These are phyloP conservation scores for Petunia secreta DNA, from an alignment of 257 asterid species.

Conservation along the genomic window DNA sequence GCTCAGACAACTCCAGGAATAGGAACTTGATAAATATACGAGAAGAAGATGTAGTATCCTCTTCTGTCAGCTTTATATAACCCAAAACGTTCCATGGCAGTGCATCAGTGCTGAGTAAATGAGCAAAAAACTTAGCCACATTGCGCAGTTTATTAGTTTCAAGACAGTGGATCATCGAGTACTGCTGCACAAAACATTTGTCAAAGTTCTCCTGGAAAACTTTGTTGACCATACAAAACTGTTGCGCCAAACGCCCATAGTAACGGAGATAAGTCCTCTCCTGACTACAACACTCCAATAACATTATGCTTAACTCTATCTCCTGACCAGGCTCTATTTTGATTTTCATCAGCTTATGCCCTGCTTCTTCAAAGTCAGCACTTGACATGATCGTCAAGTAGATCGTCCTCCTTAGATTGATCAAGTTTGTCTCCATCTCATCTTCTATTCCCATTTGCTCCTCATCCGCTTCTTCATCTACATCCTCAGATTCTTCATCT, in stretches of 20 bases:
- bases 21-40: not conserved
- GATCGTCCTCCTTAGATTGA: constrained; percentile 83
- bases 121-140: constrained; percentile 89
- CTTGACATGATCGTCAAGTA: constrained; percentile 93
- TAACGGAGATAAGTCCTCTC: constrained; percentile 89
- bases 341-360: constrained; percentile 77
- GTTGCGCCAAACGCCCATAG: constrained; percentile 85
- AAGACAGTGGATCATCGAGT: constrained; percentile 83
- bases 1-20: constrained; percentile 28
- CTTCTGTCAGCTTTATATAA: constrained; percentile 84
- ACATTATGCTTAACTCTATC: constrained; percentile 87
- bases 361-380: constrained; percentile 93
- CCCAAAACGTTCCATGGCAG: constrained; percentile 81
- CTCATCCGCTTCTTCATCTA: constrained; percentile 74
- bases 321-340: constrained; percentile 95
- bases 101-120: constrained; percentile 77
- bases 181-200: constrained; percentile 76
- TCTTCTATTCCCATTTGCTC: constrained; percentile 79
- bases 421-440: constrained; percentile 81
- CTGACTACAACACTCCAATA: constrained; percentile 96
- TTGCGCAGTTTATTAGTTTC: constrained; percentile 86
- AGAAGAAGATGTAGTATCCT: constrained; percentile 21
- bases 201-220: constrained; percentile 82
- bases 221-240: constrained; percentile 81
- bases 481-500: constrained; percentile 61